Conservation (phyloP, 495 filamentous ascomycete species). For the Acidomyces sp. region DNA sequence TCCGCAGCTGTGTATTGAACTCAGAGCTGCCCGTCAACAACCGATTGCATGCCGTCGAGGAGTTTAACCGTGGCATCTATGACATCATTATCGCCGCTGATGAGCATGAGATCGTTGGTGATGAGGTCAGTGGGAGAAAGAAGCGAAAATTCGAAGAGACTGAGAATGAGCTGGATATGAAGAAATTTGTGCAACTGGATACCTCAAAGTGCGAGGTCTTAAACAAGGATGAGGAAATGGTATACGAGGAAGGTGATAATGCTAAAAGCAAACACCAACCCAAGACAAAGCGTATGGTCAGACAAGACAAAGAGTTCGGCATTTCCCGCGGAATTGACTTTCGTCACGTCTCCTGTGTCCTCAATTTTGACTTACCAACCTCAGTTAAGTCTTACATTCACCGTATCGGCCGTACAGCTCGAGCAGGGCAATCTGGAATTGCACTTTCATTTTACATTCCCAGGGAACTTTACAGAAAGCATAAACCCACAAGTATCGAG, state of each 20-base stretch:
- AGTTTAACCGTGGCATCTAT: conserved; percentile 93
- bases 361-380: conserved; percentile 92
- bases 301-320: conserved; percentile 72
- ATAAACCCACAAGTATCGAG: conserved; percentile 66
- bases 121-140: conserved; percentile 34
- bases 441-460: conserved; percentile 91
- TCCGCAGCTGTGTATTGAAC: conserved; percentile 87
- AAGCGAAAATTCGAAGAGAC: conserved; percentile 12
- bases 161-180: conserved; percentile 16
- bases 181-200: conserved; percentile 22
- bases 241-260: conserved; percentile 3
- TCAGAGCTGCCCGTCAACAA: conserved; percentile 89
- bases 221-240: conserved; percentile 5
- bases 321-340: conserved; percentile 94
- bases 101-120: conserved; percentile 72
- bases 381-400: conserved; percentile 89
- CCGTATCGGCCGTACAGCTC: conserved; percentile 83
- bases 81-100: conserved; percentile 95
- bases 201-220: conserved; percentile 1
- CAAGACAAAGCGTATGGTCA: conserved; percentile 50
- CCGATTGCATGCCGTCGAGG: conserved; percentile 83
- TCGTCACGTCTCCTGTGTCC: conserved; percentile 79
- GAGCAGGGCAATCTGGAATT: conserved; percentile 82
- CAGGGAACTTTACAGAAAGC: conserved; percentile 64
- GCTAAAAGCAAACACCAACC: conserved; percentile 2